phyloP scores from a whole-genome alignment of 371 early-diverging fungal species.

The Funneliformis caledonium region DNA sequence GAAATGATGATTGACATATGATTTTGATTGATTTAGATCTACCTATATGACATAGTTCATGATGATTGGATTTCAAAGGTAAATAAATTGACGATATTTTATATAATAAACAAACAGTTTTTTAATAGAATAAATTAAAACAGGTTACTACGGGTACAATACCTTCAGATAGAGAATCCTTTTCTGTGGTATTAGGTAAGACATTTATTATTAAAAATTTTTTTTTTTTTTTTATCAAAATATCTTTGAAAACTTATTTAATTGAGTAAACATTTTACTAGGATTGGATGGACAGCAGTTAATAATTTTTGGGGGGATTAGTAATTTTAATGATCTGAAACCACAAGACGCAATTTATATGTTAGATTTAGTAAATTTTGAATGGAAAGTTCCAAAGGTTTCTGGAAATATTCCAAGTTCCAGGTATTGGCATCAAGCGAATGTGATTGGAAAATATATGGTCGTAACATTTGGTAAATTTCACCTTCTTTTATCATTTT shows the following conservation, averaged over 20 bases:
- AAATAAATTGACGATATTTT: too few relatives aligned
- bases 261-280: not conserved
- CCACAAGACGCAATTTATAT: not conserved
- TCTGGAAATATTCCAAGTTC: not conserved
- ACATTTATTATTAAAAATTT: not conserved
- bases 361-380: not conserved
- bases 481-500: not conserved
- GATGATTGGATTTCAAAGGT: too few relatives aligned
- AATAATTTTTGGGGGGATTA: not conserved
- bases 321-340: too few relatives aligned
- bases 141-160: not conserved
- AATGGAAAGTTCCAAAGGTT: not conserved
- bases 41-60: too few relatives aligned
- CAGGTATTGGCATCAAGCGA: not conserved
- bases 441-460: slow-evolving; percentile 11
- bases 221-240: not conserved
- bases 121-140: too few relatives aligned
- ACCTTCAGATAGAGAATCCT: not conserved
- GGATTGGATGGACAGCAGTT: not conserved
- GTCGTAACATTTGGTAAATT: not conserved
- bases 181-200: not conserved
- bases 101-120: too few relatives aligned
- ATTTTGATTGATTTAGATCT: too few relatives aligned
- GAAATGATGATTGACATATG: too few relatives aligned
- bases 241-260: too few relatives aligned